Conservation (phyloP, 2,329 filamentous ascomycete genomes). For the Ambrosiella xylebori region DNA sequence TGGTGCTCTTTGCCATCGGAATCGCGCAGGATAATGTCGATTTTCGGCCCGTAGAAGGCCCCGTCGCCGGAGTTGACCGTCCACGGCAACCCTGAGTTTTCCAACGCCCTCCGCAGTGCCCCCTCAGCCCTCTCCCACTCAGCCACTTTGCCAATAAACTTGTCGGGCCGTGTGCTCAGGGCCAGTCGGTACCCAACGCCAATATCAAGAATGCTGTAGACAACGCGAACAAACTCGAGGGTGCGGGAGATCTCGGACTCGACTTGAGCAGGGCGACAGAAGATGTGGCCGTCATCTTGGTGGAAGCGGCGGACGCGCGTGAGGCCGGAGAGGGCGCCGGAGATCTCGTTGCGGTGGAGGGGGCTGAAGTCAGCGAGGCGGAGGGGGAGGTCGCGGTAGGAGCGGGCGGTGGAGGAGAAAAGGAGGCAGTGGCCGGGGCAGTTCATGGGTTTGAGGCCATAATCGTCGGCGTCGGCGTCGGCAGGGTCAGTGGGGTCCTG, state of each 20-base stretch:
- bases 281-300: slow-evolving; percentile 84
- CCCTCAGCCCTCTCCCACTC: slow-evolving; percentile 37
- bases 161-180: slow-evolving; percentile 63
- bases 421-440: slow-evolving; percentile 78
- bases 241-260: slow-evolving; percentile 56
- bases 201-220: slow-evolving; percentile 53
- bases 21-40: slow-evolving; percentile 68
- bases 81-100: slow-evolving; percentile 58
- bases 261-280: slow-evolving; percentile 64
- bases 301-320: slow-evolving; percentile 76
- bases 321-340: slow-evolving; percentile 62
- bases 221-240: slow-evolving; percentile 54
- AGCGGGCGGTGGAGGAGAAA: slow-evolving; percentile 55
- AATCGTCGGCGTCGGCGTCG: slow-evolving; percentile 47
- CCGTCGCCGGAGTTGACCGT: slow-evolving; percentile 64
- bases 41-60: slow-evolving; percentile 84
- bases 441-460: slow-evolving; percentile 84
- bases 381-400: slow-evolving; percentile 66
- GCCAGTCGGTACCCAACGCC: slow-evolving; percentile 54
- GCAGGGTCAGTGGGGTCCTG: slow-evolving; percentile 16
- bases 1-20: slow-evolving; percentile 75
- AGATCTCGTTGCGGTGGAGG: slow-evolving; percentile 73
- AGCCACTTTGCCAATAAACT: slow-evolving; percentile 57
- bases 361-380: slow-evolving; percentile 78
- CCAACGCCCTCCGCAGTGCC: slow-evolving; percentile 25